A percentile compares a stretch with the other conserved stretches of the same genome.
These are phyloP conservation scores for Globisporangium abappressorium DNA, from an alignment of 352 stramenopile genomes.

Conservation along the genomic window DNA sequence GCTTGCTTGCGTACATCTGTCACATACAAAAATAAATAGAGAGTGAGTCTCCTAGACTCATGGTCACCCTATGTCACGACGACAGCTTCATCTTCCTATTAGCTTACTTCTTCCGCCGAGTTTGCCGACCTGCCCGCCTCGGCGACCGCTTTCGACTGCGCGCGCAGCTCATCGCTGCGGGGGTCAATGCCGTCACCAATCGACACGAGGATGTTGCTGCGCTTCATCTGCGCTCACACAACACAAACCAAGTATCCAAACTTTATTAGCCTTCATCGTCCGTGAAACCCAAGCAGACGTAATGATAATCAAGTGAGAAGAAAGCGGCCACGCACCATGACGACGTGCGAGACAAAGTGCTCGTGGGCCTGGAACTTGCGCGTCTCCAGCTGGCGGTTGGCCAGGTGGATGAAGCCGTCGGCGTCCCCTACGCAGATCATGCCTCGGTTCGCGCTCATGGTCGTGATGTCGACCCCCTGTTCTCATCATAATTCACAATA, in stretches of 20 bases:
- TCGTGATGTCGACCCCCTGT: constrained; percentile 82
- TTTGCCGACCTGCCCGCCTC: constrained; percentile 61
- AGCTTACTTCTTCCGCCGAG: constrained; percentile 45
- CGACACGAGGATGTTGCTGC: constrained; percentile 84
- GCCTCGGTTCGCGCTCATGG: constrained; percentile 85
- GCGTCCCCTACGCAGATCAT: constrained; percentile 83
- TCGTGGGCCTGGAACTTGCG: constrained; percentile 85
- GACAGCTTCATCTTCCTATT: background rate
- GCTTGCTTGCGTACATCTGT: constrained; percentile 67
- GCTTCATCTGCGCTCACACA: constrained; percentile 64
- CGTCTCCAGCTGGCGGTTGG: constrained; percentile 78
- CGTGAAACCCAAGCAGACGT: background rate
- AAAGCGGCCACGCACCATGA: constrained; percentile 56
- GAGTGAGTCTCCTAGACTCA: background rate
- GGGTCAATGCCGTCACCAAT: constrained; percentile 86
- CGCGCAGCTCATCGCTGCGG: constrained; percentile 65
- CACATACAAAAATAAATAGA: background rate
- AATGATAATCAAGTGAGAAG: background rate
- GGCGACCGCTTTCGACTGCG: constrained; percentile 76
- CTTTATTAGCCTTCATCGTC: background rate
- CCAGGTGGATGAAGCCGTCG: constrained; percentile 80
- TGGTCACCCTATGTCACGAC: background rate
- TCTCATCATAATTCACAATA: constrained; percentile 1
- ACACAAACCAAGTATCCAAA: background rate
- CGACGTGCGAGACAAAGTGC: constrained; percentile 84